Percentiles rank a stretch among this genome's conserved stretches.
Evolutionary conservation across 768 basidiomycete species (phyloP).

Genomic region (Boletellus ananas): DNA sequence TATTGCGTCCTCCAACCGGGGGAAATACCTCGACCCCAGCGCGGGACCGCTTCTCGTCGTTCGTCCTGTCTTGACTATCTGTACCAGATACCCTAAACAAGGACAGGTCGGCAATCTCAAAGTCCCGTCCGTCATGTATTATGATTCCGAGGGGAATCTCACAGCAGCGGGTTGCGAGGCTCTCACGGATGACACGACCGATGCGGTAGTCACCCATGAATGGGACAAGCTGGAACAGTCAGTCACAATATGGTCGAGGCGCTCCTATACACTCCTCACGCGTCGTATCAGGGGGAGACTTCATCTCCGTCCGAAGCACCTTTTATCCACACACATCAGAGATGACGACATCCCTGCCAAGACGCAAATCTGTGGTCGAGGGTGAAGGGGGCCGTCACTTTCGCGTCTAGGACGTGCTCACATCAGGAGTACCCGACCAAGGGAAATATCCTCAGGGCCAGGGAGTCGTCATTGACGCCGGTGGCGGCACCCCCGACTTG

Average conservation of each 20-base stretch:
- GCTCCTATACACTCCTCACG: not conserved
- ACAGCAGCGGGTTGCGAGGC: conserved; percentile 42
- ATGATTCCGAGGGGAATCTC: conserved; percentile 36
- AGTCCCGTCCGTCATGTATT: conserved; percentile 45
- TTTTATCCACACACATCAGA: conserved; percentile 22
- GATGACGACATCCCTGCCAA: conserved; percentile 38
- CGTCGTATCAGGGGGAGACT: conserved; percentile 31
- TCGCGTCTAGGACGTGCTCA: conserved; percentile 38
- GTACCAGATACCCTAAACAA: conserved; percentile 35
- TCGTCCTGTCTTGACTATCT: not conserved
- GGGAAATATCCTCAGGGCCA: conserved; percentile 16
- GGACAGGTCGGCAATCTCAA: conserved; percentile 39
- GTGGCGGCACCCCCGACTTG: conserved; percentile 40
- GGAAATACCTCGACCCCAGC: conserved; percentile 21
- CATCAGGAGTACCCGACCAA: conserved; percentile 10
- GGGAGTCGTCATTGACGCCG: conserved; percentile 46
- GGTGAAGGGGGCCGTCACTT: conserved; percentile 60
- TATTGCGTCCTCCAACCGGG: conserved; percentile 38
- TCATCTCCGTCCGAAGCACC: conserved; percentile 34
- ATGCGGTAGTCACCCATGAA: conserved; percentile 34
- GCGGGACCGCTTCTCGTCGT: conserved; percentile 4
- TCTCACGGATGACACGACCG: conserved; percentile 31
- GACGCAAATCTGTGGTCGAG: conserved; percentile 39
- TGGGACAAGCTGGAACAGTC: conserved; percentile 46
- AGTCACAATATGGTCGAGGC: not conserved